Evolutionary conservation across 257 asterid species (phyloP).

Genomic region (Nicotiana knightiana): DNA sequence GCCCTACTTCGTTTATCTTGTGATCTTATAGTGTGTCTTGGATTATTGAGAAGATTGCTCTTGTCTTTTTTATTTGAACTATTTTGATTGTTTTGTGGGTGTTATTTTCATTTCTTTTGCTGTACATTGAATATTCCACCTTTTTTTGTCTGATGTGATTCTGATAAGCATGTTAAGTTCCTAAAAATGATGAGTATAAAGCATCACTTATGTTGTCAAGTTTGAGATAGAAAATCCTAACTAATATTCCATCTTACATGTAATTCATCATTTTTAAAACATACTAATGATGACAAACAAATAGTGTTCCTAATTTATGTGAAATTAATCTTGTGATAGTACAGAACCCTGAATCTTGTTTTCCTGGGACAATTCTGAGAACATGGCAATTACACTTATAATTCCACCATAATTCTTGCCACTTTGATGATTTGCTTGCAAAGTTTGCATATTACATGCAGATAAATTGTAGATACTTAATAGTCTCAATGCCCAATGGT

Average conservation of each 20-base stretch:
- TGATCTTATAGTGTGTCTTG: neutral
- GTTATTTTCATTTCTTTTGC: neutral
- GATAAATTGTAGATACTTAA: neutral
- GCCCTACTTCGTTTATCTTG: constrained; percentile 17
- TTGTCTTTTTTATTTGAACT: neutral
- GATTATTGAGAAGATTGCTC: neutral
- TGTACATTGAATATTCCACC: neutral
- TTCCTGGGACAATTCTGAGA: too few species aligned
- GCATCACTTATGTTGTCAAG: neutral
- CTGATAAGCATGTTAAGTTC: neutral
- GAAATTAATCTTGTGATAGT: neutral
- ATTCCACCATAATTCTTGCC: neutral
- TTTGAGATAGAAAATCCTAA: neutral
- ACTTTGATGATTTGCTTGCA: neutral
- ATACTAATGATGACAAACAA: neutral
- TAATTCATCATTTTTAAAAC: neutral
- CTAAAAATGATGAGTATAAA: neutral
- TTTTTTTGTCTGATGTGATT: neutral
- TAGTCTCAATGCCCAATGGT: neutral
- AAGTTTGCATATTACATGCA: neutral
- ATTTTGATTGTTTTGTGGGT: neutral
- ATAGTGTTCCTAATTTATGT: neutral
- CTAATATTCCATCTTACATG: neutral
- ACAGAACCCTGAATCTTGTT: neutral
- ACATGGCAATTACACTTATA: too few species aligned